Base-by-base conservation (phyloP, 495 filamentous ascomycete genomes). In the Aspergillus kassunensis region DNA sequence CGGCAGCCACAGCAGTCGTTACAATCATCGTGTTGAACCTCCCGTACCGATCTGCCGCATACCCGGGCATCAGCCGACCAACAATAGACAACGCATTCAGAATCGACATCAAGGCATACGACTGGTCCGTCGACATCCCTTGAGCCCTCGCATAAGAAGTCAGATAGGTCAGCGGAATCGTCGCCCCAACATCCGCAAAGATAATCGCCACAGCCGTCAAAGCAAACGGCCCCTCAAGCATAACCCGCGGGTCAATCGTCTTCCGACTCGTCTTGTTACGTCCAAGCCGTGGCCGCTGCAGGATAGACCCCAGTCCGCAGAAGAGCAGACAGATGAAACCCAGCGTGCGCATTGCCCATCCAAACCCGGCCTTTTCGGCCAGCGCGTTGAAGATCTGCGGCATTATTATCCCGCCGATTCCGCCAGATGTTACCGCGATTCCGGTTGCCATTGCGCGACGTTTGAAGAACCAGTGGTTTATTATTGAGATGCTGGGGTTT, bases 401-500 rank as follows among this genome's bases (percentile, higher is more conserved):
- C 61, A 90, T 89, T 49, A 88, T 69, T 27, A 89, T 76, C 21
- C 87, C 89, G 15, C 85, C 88, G 2, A 89, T 30, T 0, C 82
- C 80, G 21, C 86, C 86, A 1, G 81, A 82, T 0, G 87, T 86
- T 21, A 76, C 80, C 3, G 85, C 85, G 18, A 93, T 64, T 31
- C 87, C 89, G 0, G 84, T 90, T 11, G 87, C 87, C 42, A 84
- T 76, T 12, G 81, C 87, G 3, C 87, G 80, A 44, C 79, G 79
- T 33, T 72, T 72, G 60, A 77, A 74, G 66, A 91, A 91, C 86
- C 86, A 91, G 7, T 83, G 84, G 1, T 76, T 72, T 3, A 84
- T 71, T 15, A 76, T 75, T 43, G 73, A 68, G 49, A 82, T 76
- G 5, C 79, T 72, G 0, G 85, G 79, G 51, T 84, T 87, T 65